Base-by-base conservation (phyloP, 352 stramenopile species). In the Hyaloperonospora brassicae region DNA sequence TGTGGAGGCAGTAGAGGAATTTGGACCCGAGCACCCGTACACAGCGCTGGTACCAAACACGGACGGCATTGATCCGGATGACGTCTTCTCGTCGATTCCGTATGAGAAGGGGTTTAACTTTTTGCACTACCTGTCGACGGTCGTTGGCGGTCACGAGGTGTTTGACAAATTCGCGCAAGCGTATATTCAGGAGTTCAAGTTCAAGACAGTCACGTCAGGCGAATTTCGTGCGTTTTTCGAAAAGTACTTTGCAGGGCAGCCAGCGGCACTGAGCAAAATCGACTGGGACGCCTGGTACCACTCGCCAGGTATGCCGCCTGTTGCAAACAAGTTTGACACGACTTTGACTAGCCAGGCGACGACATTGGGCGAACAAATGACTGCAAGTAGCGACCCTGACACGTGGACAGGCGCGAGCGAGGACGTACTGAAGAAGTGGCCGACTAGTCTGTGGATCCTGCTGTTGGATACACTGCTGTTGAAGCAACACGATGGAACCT, bases 61-160 rank as follows among this genome's bases (percentile, higher is more conserved):
- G 1, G 83, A 91, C 14, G 87, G 89, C 50, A 68, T 87, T n/a
- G 96, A 98, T 68, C 96, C 96, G 4, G 96, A 98, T 68, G 93
- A 98, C 55, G 81, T 91, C 11, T 98, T 98, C 68, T 97, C 81
- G 34, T 83, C 67, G 13, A 79, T 98, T 0, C 90, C 95, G 14
- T 99, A 99, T 68, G 96, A 99, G 69, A 98, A 98, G 72, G 84
- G 82, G 6, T 88, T 82, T 50, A 78, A 78, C 38, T 92, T 93
- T 58, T 64, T 89, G 8, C 56, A 83, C 31, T 82, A 94, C 52
- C 91, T 98, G 59, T 72, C 71, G 27, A 69, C 71, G 22, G 72
- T 96, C 10, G 67, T 75, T 5, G 59, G 53, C 6, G 64, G 61
- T 21, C 65, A 82, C 43, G 46, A 74, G 34, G 67, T 74, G 17